These are phyloP conservation scores for Raphanus hybrid DNA, from an alignment of 441 rosid genomes.

Conservation along the genomic window DNA sequence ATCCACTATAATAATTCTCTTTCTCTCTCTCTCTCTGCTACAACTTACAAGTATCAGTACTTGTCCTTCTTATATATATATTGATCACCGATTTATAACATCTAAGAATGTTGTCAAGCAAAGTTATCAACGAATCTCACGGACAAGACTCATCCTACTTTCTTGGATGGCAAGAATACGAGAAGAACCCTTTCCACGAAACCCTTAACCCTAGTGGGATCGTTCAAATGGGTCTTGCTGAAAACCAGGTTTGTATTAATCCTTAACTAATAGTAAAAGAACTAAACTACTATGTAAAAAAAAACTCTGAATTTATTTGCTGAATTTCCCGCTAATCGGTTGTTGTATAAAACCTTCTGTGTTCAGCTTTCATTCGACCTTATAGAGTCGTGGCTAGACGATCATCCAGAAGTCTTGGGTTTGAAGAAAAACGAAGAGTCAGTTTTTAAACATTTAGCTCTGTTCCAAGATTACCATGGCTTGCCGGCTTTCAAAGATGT, in stretches of 20 bases:
- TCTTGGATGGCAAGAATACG: conserved; percentile 73
- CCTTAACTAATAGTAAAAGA: background rate
- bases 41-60: conserved; percentile 21
- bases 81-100: conserved; percentile 9
- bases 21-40: conserved; percentile 8
- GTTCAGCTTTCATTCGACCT: conserved; percentile 57
- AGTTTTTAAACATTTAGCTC: conserved; percentile 51
- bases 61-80: conserved; percentile 12
- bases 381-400: conserved; percentile 57
- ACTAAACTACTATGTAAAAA: background rate
- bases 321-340: background rate
- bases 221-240: conserved; percentile 93
- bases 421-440: conserved; percentile 51
- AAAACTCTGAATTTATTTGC: background rate
- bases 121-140: conserved; percentile 57
- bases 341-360: background rate
- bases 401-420: conserved; percentile 48
- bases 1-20: background rate
- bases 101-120: conserved; percentile 66
- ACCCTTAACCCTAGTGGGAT: conserved; percentile 67
- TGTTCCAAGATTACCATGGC: conserved; percentile 73
- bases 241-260: conserved; percentile 68
- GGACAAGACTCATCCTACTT: conserved; percentile 85
- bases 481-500: conserved; percentile 50
- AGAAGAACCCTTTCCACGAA: conserved; percentile 67